Conservation (phyloP, 2,329 filamentous ascomycete species). For the Polytolypa hystricis region DNA sequence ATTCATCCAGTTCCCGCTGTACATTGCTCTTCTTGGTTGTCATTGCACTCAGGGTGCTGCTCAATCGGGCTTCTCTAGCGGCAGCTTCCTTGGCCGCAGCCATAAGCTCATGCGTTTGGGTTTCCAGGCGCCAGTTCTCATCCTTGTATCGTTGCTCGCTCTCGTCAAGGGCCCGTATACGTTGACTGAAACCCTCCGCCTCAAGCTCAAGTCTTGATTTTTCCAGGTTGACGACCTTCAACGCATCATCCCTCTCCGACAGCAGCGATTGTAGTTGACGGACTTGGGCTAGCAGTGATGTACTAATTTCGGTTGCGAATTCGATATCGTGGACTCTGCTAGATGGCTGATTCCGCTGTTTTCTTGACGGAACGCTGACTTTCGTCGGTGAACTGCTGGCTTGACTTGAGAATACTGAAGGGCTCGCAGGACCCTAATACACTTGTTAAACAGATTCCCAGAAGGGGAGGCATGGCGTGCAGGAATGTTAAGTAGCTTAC, state of each 20-base stretch:
- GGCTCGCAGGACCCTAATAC: slow-evolving; percentile 61
- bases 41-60: slow-evolving; percentile 56
- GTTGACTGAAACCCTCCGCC: slow-evolving; percentile 64
- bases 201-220: slow-evolving; percentile 74
- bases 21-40: slow-evolving; percentile 64
- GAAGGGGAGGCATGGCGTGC: too few relatives aligned
- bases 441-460: background rate
- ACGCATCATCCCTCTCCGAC: slow-evolving; percentile 74
- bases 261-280: slow-evolving; percentile 78
- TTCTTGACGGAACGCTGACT: slow-evolving; percentile 73
- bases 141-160: slow-evolving; percentile 95
- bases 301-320: slow-evolving; percentile 96
- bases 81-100: slow-evolving; percentile 61
- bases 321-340: slow-evolving; percentile 91
- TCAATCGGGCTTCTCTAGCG: slow-evolving; percentile 74
- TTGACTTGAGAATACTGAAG: slow-evolving; percentile 72
- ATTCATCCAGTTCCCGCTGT: slow-evolving; percentile 83
- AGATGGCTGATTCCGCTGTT: slow-evolving; percentile 78
- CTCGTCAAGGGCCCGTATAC: slow-evolving; percentile 74
- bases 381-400: slow-evolving; percentile 82
- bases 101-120: slow-evolving; percentile 74
- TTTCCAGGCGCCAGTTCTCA: slow-evolving; percentile 96
- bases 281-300: slow-evolving; percentile 85
- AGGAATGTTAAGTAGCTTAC: slow-evolving; percentile 24
- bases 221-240: slow-evolving; percentile 64